These are phyloP conservation scores for Suillus brevipes DNA, from an alignment of 768 basidiomycete genomes.

Conservation along the genomic window DNA sequence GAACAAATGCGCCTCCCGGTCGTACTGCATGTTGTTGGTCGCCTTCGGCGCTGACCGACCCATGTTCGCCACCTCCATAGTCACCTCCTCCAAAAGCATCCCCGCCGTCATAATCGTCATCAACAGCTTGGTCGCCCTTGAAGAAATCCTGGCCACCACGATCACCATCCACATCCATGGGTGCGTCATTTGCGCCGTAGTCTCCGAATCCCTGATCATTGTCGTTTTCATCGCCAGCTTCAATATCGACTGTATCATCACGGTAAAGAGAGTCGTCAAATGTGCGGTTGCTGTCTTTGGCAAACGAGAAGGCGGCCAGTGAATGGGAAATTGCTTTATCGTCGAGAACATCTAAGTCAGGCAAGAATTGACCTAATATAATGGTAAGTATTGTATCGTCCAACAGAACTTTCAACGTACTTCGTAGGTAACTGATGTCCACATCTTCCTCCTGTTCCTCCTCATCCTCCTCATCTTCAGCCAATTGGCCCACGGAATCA, in stretches of 20 bases:
- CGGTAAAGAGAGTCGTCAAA: slow-evolving; percentile 67
- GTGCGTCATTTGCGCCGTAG: slow-evolving; percentile 24
- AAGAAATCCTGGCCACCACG: slow-evolving; percentile 60
- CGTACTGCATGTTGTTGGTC: slow-evolving; percentile 40
- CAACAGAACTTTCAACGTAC: slow-evolving; percentile 39
- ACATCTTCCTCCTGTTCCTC: slow-evolving; percentile 71
- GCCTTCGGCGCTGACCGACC: slow-evolving; percentile 45
- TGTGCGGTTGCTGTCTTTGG: slow-evolving; percentile 55
- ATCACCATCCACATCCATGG: slow-evolving; percentile 43
- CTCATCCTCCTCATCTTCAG: slow-evolving; percentile 64
- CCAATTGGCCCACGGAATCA: slow-evolving; percentile 79
- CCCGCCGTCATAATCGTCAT: slow-evolving; percentile 46
- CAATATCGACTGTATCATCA: slow-evolving; percentile 46
- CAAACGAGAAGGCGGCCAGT: slow-evolving; percentile 80
- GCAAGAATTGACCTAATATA: slow-evolving; percentile 65
- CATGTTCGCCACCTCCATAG: slow-evolving; percentile 38
- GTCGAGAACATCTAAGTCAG: slow-evolving; percentile 62
- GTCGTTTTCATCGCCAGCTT: slow-evolving; percentile 37
- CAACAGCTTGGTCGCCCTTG: slow-evolving; percentile 56
- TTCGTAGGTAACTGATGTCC: slow-evolving; percentile 61
- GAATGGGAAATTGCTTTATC: slow-evolving; percentile 79
- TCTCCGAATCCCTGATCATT: slow-evolving; percentile 22
- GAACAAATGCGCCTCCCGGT: slow-evolving; percentile 52
- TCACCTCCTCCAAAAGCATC: slow-evolving; percentile 46
- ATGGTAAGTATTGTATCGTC: slow-evolving; percentile 11